Conservation (phyloP, 1,284 basidiomycete species). For the Boletellus dicymbophilus region DNA sequence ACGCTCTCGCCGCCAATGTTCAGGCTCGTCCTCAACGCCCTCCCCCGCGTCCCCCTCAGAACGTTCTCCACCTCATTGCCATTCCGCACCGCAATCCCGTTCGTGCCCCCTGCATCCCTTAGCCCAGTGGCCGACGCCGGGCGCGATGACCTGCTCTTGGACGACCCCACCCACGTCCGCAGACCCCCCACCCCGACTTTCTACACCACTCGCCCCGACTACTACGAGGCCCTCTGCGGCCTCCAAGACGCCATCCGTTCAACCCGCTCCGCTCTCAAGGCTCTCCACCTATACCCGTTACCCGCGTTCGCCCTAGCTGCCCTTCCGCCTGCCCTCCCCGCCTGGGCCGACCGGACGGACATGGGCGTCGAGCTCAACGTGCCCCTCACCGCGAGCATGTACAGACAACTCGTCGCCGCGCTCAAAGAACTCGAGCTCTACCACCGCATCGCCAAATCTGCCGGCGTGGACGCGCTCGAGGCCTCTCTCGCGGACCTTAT, state of each 20-base stretch:
- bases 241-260: slow-evolving; percentile 69
- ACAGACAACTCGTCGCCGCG: slow-evolving; percentile 65
- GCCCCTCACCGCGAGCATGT: slow-evolving; percentile 71
- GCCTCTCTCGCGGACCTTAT: slow-evolving; percentile 56
- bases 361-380: slow-evolving; percentile 61
- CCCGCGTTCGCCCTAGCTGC: slow-evolving; percentile 68
- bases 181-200: slow-evolving; percentile 71
- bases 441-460: slow-evolving; percentile 65
- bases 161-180: slow-evolving; percentile 19
- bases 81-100: slow-evolving; percentile 9
- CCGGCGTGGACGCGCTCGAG: slow-evolving; percentile 64
- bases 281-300: slow-evolving; percentile 74
- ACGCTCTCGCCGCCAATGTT: too few species aligned
- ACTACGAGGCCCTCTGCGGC: slow-evolving; percentile 72
- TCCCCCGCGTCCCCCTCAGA: not conserved
- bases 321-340: slow-evolving; percentile 57
- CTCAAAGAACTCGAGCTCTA: slow-evolving; percentile 77
- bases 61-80: slow-evolving; percentile 8
- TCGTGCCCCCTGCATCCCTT: slow-evolving; percentile 28
- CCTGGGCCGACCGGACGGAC: slow-evolving; percentile 70
- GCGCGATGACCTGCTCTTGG: slow-evolving; percentile 1
- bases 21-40: slow-evolving; percentile 5
- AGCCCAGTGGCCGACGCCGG: not conserved
- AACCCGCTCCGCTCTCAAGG: slow-evolving; percentile 61
- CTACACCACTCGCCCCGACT: slow-evolving; percentile 84